Evolutionary conservation across 2,329 filamentous ascomycete genomes (phyloP), one percentile per base, ranked within the genome.

Genomic region (Colletotrichum cereale): DNA sequence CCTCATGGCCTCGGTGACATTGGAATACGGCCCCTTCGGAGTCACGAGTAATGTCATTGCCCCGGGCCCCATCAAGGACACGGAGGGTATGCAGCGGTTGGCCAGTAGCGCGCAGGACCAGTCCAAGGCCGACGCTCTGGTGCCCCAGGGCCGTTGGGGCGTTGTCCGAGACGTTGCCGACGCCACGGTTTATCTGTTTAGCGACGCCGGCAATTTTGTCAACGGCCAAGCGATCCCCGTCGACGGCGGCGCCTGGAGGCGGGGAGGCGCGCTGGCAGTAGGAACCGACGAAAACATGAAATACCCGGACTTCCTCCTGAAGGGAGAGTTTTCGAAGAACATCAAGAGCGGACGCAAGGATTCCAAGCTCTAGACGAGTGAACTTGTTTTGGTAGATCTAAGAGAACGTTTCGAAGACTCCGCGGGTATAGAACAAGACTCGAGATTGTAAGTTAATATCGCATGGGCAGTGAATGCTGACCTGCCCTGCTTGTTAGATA

Each of bases 21-120:
- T 99, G 65, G 96, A 99, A 81, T 96, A 96, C 79, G 96, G 96
- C 0, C 96, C 96, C 0, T 88, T 89, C 53, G 96, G 96, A 18
- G 84, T 98, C 40, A 95, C 93, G 1, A 93, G 92, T 66, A 99
- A 99, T 79, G 90, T 96, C 66, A 92, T 99, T 75, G 90, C 94
- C 0, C 96, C 96, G 0, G 96, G 96, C 0, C 93, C 93, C 0
- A 97, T 99, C 75, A 89, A 85, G 1, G 92, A 89, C 34, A 98
- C 96, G 0, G 96, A 98, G 82, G 93, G 93, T 55, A 88, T 95
- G 86, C 87, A 89, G 57, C 86, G 93, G 14, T 83, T 92, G 12
- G 81, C 87, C 11, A 86, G 84, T 75, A 79, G 76, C 62, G 75
- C 79, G 52, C 76, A 79, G 10, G 79, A 82, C 63, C 66, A 75